Conservation (phyloP, 148 eudicot genomes). For the Oxyria digyna region DNA sequence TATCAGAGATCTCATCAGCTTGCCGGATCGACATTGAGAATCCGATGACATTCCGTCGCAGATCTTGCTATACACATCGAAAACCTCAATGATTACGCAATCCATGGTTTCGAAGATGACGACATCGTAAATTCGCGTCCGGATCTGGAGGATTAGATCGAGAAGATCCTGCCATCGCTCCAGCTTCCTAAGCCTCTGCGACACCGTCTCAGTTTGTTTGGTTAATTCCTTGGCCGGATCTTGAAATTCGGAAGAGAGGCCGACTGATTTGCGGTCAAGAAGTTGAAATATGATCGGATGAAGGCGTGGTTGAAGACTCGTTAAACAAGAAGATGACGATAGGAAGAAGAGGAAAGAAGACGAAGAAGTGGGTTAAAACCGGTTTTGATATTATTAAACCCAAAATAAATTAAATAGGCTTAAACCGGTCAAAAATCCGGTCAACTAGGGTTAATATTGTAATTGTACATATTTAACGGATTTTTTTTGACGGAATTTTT, state of each 20-base stretch:
- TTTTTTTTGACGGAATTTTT: too few relatives aligned
- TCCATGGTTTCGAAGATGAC: conserved; percentile 67
- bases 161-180: conserved; percentile 51
- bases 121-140: conserved; percentile 22
- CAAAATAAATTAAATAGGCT: too few relatives aligned
- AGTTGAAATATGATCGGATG: conserved; percentile 47
- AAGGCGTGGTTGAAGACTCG: conserved; percentile 41
- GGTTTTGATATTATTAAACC: too few relatives aligned
- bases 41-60: conserved; percentile 55
- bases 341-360: conserved; percentile 50
- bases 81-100: conserved; percentile 53
- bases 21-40: conserved; percentile 39
- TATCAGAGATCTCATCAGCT: conserved; percentile 41
- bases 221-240: too few relatives aligned
- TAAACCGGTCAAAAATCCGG: too few relatives aligned
- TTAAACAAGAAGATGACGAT: conserved; percentile 70
- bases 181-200: conserved; percentile 24
- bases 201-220: neutral
- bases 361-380: too few relatives aligned
- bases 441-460: too few relatives aligned
- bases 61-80: conserved; percentile 48
- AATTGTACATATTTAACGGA: too few relatives aligned
- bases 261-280: conserved; percentile 46
- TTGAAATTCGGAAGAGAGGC: conserved; percentile 8
- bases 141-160: conserved; percentile 42